Percentiles rank a stretch among this genome's conserved stretches.
phyloP scores from a whole-genome alignment of 1,284 basidiomycete genomes.

The Leccinum griseonigrum region DNA sequence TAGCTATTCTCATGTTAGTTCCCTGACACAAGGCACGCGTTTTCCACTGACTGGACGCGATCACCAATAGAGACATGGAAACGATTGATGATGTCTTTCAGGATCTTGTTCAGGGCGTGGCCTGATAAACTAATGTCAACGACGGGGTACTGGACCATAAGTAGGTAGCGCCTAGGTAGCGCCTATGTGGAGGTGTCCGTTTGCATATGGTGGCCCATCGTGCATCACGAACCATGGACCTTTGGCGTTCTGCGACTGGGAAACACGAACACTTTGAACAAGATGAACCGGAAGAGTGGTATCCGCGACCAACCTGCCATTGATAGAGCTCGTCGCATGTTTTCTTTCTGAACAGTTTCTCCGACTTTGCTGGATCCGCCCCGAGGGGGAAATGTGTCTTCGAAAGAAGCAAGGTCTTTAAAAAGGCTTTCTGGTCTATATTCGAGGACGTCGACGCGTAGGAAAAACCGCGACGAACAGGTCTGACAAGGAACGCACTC shows the following conservation, averaged over 20 bases:
- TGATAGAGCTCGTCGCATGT: slow-evolving; percentile 80
- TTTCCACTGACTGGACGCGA: slow-evolving; percentile 73
- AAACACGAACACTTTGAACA: slow-evolving; percentile 4
- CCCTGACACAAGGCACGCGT: background rate
- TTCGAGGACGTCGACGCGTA: too few relatives aligned
- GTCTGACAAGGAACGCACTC: background rate
- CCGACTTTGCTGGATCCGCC: slow-evolving; percentile 64
- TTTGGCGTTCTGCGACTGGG: slow-evolving; percentile 61
- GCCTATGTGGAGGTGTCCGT: slow-evolving; percentile 96
- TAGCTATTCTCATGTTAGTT: slow-evolving; percentile 54
- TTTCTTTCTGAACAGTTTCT: slow-evolving; percentile 57
- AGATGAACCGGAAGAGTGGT: background rate
- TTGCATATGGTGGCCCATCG: slow-evolving; percentile 98
- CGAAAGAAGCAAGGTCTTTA: slow-evolving; percentile 81
- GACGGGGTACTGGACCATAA: background rate
- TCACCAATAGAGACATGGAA: slow-evolving; percentile 81
- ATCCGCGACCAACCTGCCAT: slow-evolving; percentile 70
- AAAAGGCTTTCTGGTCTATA: slow-evolving; percentile 34
- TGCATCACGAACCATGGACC: slow-evolving; percentile 83
- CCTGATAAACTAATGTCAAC: slow-evolving; percentile 46
- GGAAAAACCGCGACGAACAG: slow-evolving; percentile 3
- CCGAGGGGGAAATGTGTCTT: slow-evolving; percentile 82
- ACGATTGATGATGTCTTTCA: slow-evolving; percentile 96
- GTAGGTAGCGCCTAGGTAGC: slow-evolving; percentile 18
- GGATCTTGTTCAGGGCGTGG: slow-evolving; percentile 94